Evolutionary conservation across 305 asterid species (phyloP).

Genomic region (Ruellia speciosa): DNA sequence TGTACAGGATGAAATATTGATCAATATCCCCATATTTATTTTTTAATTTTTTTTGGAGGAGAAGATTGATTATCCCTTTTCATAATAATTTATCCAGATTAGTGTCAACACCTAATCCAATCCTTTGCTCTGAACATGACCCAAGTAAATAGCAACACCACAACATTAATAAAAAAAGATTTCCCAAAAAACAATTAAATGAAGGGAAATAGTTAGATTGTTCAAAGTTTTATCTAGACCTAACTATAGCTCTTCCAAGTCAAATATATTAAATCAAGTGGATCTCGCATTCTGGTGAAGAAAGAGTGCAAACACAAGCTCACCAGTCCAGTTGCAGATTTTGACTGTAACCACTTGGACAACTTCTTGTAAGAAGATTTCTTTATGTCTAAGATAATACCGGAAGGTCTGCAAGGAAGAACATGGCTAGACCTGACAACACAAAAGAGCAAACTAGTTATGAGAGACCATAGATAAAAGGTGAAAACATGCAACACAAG

Average conservation of each 20-base stretch:
- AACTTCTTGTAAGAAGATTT: conserved; percentile 91
- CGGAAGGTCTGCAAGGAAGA: conserved; percentile 85
- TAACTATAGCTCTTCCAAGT: too few species aligned
- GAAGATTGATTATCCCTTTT: background rate
- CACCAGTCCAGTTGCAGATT: conserved; percentile 64
- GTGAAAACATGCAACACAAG: background rate
- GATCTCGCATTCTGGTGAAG: too few species aligned
- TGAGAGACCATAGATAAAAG: background rate
- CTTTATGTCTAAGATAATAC: conserved; percentile 70
- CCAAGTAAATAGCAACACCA: conserved; percentile 10
- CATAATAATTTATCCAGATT: background rate
- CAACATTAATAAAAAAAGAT: background rate
- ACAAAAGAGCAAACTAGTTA: conserved; percentile 19
- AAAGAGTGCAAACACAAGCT: conserved; percentile 16
- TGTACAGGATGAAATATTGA: conserved; percentile 9
- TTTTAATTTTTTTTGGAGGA: background rate
- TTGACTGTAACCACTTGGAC: conserved; percentile 92
- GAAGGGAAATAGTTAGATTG: conserved; percentile 3
- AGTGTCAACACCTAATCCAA: background rate
- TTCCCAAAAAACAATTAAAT: conserved; percentile 3
- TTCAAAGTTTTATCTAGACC: background rate
- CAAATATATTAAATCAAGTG: too few species aligned
- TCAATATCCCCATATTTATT: background rate
- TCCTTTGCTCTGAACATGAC: background rate
- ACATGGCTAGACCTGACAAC: conserved; percentile 77